phyloP scores from a whole-genome alignment of 1,284 basidiomycete species.

The Anthracocystis panici-leucophaei region DNA sequence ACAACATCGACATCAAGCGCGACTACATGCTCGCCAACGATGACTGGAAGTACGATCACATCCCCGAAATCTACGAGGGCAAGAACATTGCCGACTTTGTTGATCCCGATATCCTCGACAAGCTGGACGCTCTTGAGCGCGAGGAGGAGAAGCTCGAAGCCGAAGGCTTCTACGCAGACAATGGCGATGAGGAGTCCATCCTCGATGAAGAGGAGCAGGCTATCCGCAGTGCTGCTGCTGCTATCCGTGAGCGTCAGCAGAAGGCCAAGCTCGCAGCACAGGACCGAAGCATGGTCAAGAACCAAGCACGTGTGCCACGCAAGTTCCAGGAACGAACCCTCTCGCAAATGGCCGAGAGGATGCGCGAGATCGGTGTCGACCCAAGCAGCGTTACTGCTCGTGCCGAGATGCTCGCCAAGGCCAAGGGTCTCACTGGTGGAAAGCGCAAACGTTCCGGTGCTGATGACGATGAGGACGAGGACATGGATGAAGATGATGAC shows the following conservation, averaged over 20 bases:
- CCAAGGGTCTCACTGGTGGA: slow-evolving; percentile 74
- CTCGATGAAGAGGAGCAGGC: slow-evolving; percentile 90
- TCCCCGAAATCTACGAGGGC: slow-evolving; percentile 96
- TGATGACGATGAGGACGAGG: slow-evolving; percentile 69
- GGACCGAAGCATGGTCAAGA: slow-evolving; percentile 87
- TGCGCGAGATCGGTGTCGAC: slow-evolving; percentile 89
- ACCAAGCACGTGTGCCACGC: slow-evolving; percentile 87
- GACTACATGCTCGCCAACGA: slow-evolving; percentile 89
- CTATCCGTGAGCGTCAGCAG: slow-evolving; percentile 76
- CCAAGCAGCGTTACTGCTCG: slow-evolving; percentile 88
- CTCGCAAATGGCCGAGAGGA: slow-evolving; percentile 81
- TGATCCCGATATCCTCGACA: slow-evolving; percentile 97
- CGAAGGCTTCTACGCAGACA: slow-evolving; percentile 93
- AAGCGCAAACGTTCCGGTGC: slow-evolving; percentile 76
- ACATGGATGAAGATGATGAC: slow-evolving; percentile 70
- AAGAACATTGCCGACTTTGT: slow-evolving; percentile 99
- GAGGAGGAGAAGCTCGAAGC: slow-evolving; percentile 94
- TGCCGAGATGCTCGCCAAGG: slow-evolving; percentile 84
- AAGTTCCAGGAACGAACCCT: slow-evolving; percentile 81
- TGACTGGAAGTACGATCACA: slow-evolving; percentile 94
- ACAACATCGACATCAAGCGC: slow-evolving; percentile 73
- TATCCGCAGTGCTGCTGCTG: slow-evolving; percentile 78
- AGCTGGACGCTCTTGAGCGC: slow-evolving; percentile 94
- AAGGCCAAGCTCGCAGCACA: slow-evolving; percentile 82
- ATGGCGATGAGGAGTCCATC: slow-evolving; percentile 81